phyloP scores from a whole-genome alignment of 2,329 filamentous ascomycete genomes.

The Fusarium luffae region DNA sequence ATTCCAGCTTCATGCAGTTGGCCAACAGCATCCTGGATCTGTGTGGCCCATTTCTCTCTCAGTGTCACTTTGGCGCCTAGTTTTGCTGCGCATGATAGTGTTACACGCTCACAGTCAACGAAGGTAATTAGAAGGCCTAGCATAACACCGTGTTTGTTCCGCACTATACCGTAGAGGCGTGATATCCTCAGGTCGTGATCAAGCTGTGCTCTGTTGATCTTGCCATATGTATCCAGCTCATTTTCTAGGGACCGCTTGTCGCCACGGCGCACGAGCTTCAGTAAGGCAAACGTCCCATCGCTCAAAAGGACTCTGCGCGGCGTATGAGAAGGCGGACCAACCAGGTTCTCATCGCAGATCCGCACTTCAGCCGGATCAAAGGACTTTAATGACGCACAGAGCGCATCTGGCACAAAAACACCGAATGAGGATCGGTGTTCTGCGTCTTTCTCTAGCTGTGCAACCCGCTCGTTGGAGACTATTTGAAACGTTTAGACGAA shows the following conservation, averaged over 20 bases:
- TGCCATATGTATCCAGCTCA: neutral
- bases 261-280: neutral
- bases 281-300: fast-evolving
- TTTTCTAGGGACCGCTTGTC: fast-evolving
- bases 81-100: neutral
- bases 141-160: neutral
- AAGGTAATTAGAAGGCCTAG: neutral
- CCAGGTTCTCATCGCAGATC: fast-evolving
- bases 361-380: fast-evolving
- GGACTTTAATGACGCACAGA: neutral
- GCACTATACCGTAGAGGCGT: neutral
- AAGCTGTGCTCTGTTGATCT: neutral
- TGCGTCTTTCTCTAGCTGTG: neutral
- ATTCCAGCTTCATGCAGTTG: neutral
- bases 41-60: neutral
- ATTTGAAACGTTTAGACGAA: neutral
- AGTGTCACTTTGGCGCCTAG: neutral
- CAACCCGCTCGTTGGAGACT: neutral
- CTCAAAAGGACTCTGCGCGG: neutral
- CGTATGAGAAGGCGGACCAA: neutral
- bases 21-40: neutral
- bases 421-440: neutral
- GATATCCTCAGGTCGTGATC: neutral
- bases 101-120: neutral
- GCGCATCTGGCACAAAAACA: neutral